phyloP scores from a whole-genome alignment of 1,139 yeast genomes.

The Nakaseomyces delphensis region DNA sequence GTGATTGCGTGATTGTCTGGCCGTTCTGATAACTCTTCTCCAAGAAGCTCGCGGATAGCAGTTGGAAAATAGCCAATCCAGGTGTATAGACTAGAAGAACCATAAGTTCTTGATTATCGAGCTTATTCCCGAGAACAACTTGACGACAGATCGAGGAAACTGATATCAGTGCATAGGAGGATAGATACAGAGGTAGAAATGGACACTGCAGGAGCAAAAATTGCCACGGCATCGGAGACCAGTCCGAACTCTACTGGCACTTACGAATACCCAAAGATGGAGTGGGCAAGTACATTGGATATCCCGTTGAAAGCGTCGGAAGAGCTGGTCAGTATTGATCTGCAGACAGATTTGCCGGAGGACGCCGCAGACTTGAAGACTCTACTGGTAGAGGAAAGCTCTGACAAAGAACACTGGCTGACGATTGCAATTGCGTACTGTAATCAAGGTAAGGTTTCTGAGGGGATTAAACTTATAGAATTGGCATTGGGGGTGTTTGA shows the following conservation, averaged over 20 bases:
- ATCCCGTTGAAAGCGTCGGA: conserved; percentile 60
- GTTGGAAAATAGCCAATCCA: too few relatives aligned
- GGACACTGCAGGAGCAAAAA: background rate
- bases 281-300: conserved; percentile 38
- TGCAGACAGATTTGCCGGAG: conserved; percentile 69
- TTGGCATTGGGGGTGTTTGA: conserved; percentile 46
- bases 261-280: conserved; percentile 26
- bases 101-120: too few relatives aligned
- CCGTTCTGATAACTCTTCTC: too few relatives aligned
- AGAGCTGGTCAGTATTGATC: conserved; percentile 63
- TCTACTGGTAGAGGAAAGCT: conserved; percentile 69
- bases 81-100: too few relatives aligned
- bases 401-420: conserved; percentile 74
- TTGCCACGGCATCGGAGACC: background rate
- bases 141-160: too few relatives aligned
- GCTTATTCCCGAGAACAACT: too few relatives aligned
- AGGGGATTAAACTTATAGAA: conserved; percentile 55
- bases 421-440: conserved; percentile 77
- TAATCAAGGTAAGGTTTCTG: conserved; percentile 47
- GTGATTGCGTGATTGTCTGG: too few relatives aligned
- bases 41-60: too few relatives aligned
- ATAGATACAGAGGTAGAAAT: background rate
- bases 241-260: background rate
- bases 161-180: too few relatives aligned
- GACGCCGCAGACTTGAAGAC: conserved; percentile 77